Base-by-base conservation (phyloP, 2,329 filamentous ascomycete genomes). In the Aureobasidium sp. region DNA sequence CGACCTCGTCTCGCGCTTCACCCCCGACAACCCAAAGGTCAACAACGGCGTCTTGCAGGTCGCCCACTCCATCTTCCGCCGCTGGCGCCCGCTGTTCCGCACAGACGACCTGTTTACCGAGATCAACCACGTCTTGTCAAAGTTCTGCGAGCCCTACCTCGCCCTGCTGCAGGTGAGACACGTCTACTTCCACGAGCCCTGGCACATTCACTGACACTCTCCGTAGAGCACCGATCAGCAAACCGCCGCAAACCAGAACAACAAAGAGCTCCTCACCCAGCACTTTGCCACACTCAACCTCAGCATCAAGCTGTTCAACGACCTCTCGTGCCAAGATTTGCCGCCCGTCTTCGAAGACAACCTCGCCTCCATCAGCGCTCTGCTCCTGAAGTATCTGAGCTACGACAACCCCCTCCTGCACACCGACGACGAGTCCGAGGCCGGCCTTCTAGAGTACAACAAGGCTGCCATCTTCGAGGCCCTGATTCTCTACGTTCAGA, bases 1-100 rank as follows among this genome's bases (percentile, higher is more conserved):
- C 83, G 92, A 99, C 75, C 86, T 99, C 63, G 91, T 96, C 68
- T 90, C 88, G 53, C 87, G 92, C 52, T 84, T 99, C 66, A 93
- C 91, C 3, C 82, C 87, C 14, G 86, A 88, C 68, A 89, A 97
- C 73, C 85, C 88, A 64, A 87, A 87, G 67, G 82, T 91, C 73
- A 99, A 97, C 76, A 90, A 92, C 70, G 95, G 94, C 67, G 94
- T 99, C 20, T 81, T 99, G 64, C 91, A 96, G 76, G 94, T 99
- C 48, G 95, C 95, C 68, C 94, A 99, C 77, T 97, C 94, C 53
- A 97, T 99, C 69, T 99, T 97, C 78, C 90, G 89, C 73, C 83
- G 94, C 74, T 99, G 94, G 94, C 84, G 94, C 67, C 95, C 94
- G 9, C 82, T 99, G 44, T 97, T 96, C 78, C 86, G 89, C 65